Evolutionary conservation across 2,329 filamentous ascomycete genomes (phyloP), one percentile per base, ranked within the genome.

Genomic region (Orbilia oligospora): DNA sequence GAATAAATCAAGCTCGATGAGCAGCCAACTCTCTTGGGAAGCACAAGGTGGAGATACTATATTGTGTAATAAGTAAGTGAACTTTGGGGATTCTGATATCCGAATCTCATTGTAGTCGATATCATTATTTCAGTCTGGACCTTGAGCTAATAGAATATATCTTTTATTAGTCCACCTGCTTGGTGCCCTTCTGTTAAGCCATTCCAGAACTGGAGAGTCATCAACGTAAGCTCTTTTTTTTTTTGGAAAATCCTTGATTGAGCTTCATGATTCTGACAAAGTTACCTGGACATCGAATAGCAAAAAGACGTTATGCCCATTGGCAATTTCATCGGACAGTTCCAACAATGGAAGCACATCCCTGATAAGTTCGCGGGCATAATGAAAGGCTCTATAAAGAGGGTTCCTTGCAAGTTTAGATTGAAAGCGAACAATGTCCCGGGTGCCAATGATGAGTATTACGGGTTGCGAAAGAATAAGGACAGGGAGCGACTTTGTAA

Each of bases 191-290:
- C 80, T 0, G 79, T 81, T 4, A 69, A 48, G 6, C 71, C 78
- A 3, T 80, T 71, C 33, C 49, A 77, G 33, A 80, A 81, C 38
- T 81, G 80, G 80, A 71, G 79, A 55, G 67, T 80, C 38, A 73
- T 80, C 22, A 71, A 81, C 24, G 80, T 81, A 65, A 46, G 65
- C 8, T 12, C 9, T 48, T 10, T 46, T n/a, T n/a, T n/a, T n/a
- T n/a, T n/a, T n/a, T n/a, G n/a, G n/a, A n/a, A n/a, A n/a, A n/a
- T n/a, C n/a, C n/a, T n/a, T n/a, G n/a, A n/a, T n/a, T n/a, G n/a
- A n/a, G n/a, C n/a, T n/a, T n/a, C n/a, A 14, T 3, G 1, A 10
- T 16, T 41, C 18, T 46, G 33, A 63, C 33, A 8, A 36, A 33
- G 14, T 18, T 55, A 3, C 8, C 3, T 1, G 18, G 1, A 20